A percentile compares a stretch with the other conserved stretches of the same genome.
These are phyloP conservation scores for Candida hispaniensis DNA, from an alignment of 805 yeast species.

Conservation along the genomic window DNA sequence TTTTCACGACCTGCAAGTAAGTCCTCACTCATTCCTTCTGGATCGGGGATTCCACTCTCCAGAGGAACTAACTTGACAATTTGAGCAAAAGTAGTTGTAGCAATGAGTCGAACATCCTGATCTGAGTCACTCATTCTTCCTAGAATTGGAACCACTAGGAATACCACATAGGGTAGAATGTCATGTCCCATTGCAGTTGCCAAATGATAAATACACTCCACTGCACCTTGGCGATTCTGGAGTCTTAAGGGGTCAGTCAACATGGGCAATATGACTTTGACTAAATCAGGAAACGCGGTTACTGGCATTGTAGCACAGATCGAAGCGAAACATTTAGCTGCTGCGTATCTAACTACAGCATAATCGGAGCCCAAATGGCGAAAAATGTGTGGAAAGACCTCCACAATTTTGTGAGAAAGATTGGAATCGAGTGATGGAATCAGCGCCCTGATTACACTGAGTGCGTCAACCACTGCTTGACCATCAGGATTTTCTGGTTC, in stretches of 20 bases:
- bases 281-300: slow-evolving; percentile 63
- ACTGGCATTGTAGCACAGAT: slow-evolving; percentile 61
- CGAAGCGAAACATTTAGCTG: slow-evolving; percentile 81
- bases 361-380: slow-evolving; percentile 52
- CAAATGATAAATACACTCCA: slow-evolving; percentile 81
- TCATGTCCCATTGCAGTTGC: slow-evolving; percentile 76
- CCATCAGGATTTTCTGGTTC: slow-evolving; percentile 42
- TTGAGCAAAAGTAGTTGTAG: slow-evolving; percentile 94
- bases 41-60: slow-evolving; percentile 96
- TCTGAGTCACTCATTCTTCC: slow-evolving; percentile 98
- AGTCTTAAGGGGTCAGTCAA: slow-evolving; percentile 62
- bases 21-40: slow-evolving; percentile 77
- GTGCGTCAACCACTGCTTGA: slow-evolving; percentile 72
- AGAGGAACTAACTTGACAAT: slow-evolving; percentile 91
- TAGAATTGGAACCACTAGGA: slow-evolving; percentile 87
- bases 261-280: slow-evolving; percentile 69
- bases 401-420: slow-evolving; percentile 40
- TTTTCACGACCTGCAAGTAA: slow-evolving; percentile 80
- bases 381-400: slow-evolving; percentile 43
- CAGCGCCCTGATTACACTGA: slow-evolving; percentile 70
- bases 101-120: slow-evolving; percentile 73
- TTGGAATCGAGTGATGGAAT: slow-evolving; percentile 46
- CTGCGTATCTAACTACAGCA: slow-evolving; percentile 79
- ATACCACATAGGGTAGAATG: slow-evolving; percentile 88
- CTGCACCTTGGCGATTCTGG: slow-evolving; percentile 80